Evolutionary conservation across 106 monocot genomes (phyloP).

Genomic region (Narthecium ossifragum): DNA sequence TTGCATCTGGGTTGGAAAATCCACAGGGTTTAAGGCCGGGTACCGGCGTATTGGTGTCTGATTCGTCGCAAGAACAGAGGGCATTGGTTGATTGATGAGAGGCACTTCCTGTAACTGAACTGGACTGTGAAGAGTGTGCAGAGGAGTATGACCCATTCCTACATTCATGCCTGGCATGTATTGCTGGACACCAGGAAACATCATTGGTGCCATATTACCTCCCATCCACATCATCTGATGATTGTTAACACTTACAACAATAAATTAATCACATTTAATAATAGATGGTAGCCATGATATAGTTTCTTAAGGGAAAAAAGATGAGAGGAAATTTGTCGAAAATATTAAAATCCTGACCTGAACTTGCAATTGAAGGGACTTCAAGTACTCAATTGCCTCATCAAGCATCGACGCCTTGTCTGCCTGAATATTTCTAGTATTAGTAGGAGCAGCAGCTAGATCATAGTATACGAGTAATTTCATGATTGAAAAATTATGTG

Average conservation of each 20-base stretch:
- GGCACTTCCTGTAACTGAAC: constrained; percentile 39
- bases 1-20: constrained; percentile 40
- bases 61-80: constrained; percentile 12
- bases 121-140: constrained; percentile 28
- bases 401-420: constrained; percentile 91
- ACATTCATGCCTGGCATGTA: constrained; percentile 39
- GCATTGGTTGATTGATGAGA: constrained; percentile 17
- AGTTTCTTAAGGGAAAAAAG: too few relatives aligned
- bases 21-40: constrained; percentile 14
- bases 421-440: constrained; percentile 26
- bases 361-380: constrained; percentile 72
- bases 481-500: too few relatives aligned
- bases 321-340: too few relatives aligned
- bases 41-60: constrained; percentile 10
- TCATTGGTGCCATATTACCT: constrained; percentile 73
- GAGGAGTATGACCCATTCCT: constrained; percentile 25
- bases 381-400: constrained; percentile 84
- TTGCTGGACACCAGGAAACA: constrained; percentile 61
- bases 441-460: not conserved
- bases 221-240: constrained; percentile 95
- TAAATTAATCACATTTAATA: not conserved
- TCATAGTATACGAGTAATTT: too few relatives aligned
- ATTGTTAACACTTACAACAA: not conserved
- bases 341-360: constrained; percentile 66
- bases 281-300: not conserved